Percentiles rank a stretch among this genome's conserved stretches.
These are phyloP conservation scores for Mycena olivaceomarginata DNA, from an alignment of 768 basidiomycete genomes.

Conservation along the genomic window DNA sequence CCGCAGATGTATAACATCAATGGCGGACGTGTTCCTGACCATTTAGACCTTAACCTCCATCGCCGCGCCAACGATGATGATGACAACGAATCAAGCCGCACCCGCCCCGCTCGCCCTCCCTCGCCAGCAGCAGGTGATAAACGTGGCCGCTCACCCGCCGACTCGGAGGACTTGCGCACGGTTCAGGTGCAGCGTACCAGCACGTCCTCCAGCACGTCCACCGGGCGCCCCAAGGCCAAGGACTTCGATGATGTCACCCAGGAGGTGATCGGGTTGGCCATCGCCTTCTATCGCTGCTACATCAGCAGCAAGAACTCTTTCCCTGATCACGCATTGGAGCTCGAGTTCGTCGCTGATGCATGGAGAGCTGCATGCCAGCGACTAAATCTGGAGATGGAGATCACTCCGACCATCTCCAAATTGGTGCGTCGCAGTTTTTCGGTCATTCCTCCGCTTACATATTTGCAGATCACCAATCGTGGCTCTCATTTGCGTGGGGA, in stretches of 20 bases:
- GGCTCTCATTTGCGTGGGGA: conserved; percentile 43
- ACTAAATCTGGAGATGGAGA: not conserved
- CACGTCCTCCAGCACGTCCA: not conserved
- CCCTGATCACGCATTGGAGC: not conserved
- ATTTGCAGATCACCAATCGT: conserved; percentile 25
- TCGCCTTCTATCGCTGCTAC: conserved; percentile 4
- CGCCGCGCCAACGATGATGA: not conserved
- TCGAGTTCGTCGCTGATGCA: not conserved
- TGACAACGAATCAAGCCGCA: not conserved
- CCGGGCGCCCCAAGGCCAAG: conserved; percentile 35
- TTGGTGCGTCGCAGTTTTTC: conserved; percentile 28
- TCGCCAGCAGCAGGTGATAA: conserved; percentile 4
- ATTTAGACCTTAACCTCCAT: not conserved
- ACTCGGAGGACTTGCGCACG: conserved; percentile 15
- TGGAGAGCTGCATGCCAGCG: not conserved
- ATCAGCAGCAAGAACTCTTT: not conserved
- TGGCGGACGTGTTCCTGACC: conserved; percentile 9
- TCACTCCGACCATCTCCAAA: conserved; percentile 13
- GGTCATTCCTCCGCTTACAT: not conserved
- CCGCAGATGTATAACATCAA: conserved; percentile 21
- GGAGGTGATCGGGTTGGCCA: not conserved
- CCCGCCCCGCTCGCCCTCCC: not conserved
- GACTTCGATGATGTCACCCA: conserved; percentile 31
- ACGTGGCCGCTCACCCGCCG: conserved; percentile 1
- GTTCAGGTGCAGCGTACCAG: not conserved